Conservation (phyloP, 108 stramenopile species). For the Poteriospumella lacustris region DNA sequence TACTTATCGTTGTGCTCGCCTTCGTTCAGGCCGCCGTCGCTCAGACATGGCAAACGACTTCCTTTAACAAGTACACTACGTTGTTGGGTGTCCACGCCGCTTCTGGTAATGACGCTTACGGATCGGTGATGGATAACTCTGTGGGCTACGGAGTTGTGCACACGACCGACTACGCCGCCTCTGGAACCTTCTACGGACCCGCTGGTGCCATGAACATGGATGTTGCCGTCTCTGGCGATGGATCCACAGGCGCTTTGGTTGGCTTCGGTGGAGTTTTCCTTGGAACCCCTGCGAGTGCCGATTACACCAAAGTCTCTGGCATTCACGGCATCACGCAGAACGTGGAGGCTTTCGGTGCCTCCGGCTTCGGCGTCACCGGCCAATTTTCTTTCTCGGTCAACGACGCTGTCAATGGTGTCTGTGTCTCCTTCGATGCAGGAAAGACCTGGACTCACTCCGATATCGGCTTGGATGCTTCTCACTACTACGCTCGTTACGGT, state of each 20-base stretch:
- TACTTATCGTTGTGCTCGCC: no score
- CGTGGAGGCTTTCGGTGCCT: not conserved
- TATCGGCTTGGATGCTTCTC: not conserved
- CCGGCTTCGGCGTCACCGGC: not conserved
- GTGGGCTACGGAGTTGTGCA: not conserved
- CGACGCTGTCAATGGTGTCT: not conserved
- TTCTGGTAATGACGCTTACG: not conserved
- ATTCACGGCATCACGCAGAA: not conserved
- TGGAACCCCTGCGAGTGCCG: not conserved
- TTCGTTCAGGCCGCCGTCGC: no score
- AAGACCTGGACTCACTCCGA: not conserved
- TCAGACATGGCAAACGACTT: not conserved
- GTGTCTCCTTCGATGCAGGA: not conserved
- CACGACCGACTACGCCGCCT: not conserved
- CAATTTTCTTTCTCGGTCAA: not conserved
- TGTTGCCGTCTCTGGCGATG: not conserved
- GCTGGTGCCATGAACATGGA: conserved; percentile 10
- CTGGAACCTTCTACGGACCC: not conserved
- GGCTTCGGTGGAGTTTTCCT: not conserved
- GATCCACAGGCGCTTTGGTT: not conserved
- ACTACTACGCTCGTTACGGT: not conserved
- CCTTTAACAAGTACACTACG: not conserved
- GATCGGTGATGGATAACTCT: not conserved
- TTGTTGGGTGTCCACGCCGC: not conserved
- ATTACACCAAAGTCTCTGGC: not conserved